phyloP scores from a whole-genome alignment of 2,329 filamentous ascomycete genomes.

The Grosmannia huntii region DNA sequence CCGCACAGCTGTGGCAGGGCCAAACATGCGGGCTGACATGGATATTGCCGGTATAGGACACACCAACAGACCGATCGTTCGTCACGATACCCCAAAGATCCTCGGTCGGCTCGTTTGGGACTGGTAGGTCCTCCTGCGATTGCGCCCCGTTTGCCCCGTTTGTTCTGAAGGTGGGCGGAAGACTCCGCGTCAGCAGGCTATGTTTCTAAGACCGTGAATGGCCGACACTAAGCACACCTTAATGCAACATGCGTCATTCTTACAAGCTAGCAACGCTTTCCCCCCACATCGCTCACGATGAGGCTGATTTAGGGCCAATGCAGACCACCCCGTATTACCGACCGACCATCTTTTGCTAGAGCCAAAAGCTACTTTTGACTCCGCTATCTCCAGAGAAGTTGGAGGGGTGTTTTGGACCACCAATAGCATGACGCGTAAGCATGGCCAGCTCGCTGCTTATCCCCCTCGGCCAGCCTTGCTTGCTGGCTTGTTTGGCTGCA shows the following conservation, averaged over 20 bases:
- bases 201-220: neutral
- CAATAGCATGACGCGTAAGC: neutral
- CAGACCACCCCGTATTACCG: neutral
- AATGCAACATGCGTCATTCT: neutral
- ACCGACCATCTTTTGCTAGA: neutral
- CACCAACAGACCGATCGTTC: neutral
- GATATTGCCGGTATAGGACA: conserved; percentile 1
- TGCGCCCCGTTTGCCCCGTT: neutral
- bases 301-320: neutral
- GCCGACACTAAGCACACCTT: neutral
- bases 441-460: neutral
- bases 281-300: neutral
- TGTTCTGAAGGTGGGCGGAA: neutral
- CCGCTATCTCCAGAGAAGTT: neutral
- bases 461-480: neutral
- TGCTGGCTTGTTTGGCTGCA: neutral
- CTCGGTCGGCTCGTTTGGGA: neutral
- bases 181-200: neutral
- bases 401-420: neutral
- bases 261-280: neutral
- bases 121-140: neutral
- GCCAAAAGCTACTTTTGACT: neutral
- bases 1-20: neutral
- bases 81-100: neutral
- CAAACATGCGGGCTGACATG: neutral